Percentiles rank a stretch among this genome's conserved stretches.
These are phyloP conservation scores for Geosmithia flava DNA, from an alignment of 2,329 filamentous ascomycete genomes.

Conservation along the genomic window DNA sequence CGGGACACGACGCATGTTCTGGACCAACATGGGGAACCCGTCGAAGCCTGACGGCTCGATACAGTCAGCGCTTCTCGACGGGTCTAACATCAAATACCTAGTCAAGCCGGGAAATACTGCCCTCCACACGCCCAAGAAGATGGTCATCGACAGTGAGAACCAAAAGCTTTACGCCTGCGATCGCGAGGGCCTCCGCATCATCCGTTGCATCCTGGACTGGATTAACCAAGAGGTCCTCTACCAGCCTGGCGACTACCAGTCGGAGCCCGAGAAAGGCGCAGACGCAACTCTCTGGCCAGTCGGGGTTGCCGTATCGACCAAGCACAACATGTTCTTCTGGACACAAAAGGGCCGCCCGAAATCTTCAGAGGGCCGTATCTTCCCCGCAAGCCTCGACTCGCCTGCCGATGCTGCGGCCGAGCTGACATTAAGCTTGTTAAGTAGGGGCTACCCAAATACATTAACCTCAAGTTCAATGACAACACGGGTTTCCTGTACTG, in stretches of 20 bases:
- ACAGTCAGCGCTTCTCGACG: slow-evolving; percentile 33
- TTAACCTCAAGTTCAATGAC: slow-evolving; percentile 43
- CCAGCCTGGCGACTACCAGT: slow-evolving; percentile 14
- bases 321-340: slow-evolving; percentile 40
- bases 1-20: slow-evolving; percentile 24
- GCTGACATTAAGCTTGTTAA: slow-evolving; percentile 29
- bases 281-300: slow-evolving; percentile 37
- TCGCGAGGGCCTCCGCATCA: slow-evolving; percentile 27
- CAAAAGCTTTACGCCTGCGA: slow-evolving; percentile 28
- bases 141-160: slow-evolving; percentile 15
- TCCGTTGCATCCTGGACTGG: slow-evolving; percentile 26
- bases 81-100: slow-evolving; percentile 27
- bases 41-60: slow-evolving; percentile 27
- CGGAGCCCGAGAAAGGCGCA: slow-evolving; percentile 8
- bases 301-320: slow-evolving; percentile 34
- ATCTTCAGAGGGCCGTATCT: slow-evolving; percentile 36
- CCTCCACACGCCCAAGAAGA: slow-evolving; percentile 36
- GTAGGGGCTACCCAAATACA: slow-evolving; percentile 36
- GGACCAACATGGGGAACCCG: slow-evolving; percentile 35
- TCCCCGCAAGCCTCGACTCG: slow-evolving; percentile 30
- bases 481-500: slow-evolving; percentile 35
- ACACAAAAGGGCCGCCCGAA: slow-evolving; percentile 46
- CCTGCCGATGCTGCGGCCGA: slow-evolving; percentile 21
- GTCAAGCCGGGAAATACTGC: slow-evolving; percentile 22
- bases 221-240: slow-evolving; percentile 25